Conservation (phyloP, 129 eudicot genomes). For the Arctium lappa region DNA sequence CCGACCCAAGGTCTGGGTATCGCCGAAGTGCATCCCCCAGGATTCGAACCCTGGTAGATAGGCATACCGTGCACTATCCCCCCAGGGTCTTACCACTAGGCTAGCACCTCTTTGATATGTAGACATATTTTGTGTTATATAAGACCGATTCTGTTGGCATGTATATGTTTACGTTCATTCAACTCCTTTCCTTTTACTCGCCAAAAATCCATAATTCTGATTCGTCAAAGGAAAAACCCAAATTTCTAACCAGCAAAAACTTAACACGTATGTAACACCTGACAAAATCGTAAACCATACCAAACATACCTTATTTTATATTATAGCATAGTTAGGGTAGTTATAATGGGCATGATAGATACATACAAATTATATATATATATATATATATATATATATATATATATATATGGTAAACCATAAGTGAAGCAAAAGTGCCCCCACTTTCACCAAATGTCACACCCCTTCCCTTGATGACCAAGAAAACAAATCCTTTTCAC, state of each 20-base stretch:
- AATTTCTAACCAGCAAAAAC: background rate
- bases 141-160: background rate
- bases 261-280: background rate
- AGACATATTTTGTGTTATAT: background rate
- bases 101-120: too few relatives aligned
- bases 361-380: background rate
- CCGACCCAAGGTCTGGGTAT: too few relatives aligned
- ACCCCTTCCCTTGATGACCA: slow-evolving; percentile 37
- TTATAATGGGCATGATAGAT: slow-evolving; percentile 10
- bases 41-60: too few relatives aligned
- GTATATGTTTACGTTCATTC: background rate
- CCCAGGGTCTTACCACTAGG: too few relatives aligned
- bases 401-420: slow-evolving; percentile 28
- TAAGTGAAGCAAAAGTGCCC: slow-evolving; percentile 35
- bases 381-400: slow-evolving; percentile 3
- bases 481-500: slow-evolving; percentile 30
- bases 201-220: background rate
- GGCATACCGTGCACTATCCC: too few relatives aligned
- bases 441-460: slow-evolving; percentile 41
- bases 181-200: background rate
- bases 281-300: background rate
- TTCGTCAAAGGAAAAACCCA: background rate
- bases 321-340: background rate
- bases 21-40: too few relatives aligned
- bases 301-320: background rate